These are phyloP conservation scores for Leccinum angustisporum DNA, from an alignment of 1,284 basidiomycete genomes.

Conservation along the genomic window DNA sequence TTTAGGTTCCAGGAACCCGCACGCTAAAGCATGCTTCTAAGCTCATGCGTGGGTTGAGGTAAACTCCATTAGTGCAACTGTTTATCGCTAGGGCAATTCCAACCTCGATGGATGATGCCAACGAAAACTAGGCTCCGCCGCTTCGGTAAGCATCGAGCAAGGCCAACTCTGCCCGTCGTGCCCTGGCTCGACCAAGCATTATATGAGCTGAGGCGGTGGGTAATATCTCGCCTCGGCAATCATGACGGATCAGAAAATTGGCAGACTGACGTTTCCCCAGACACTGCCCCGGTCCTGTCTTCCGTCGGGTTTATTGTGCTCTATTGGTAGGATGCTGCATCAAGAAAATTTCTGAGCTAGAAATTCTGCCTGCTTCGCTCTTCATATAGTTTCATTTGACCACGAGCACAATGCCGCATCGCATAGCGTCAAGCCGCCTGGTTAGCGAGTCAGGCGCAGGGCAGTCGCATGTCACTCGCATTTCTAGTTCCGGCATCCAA, in stretches of 20 bases:
- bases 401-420: not conserved
- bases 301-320: not conserved
- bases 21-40: constrained; percentile 19
- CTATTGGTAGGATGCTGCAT: not conserved
- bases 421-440: not conserved
- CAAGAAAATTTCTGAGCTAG: not conserved
- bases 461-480: too few species aligned
- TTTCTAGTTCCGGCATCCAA: not conserved
- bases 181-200: not conserved
- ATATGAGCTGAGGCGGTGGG: not conserved
- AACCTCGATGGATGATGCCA: constrained; percentile 20
- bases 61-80: constrained; percentile 14
- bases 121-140: constrained; percentile 9
- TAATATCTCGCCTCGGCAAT: not conserved
- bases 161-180: constrained; percentile 13
- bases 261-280: not conserved
- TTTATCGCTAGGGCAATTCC: constrained; percentile 19
- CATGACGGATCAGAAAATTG: not conserved
- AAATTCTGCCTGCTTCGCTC: not conserved
- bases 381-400: not conserved
- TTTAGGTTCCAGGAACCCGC: constrained; percentile 20
- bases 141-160: constrained; percentile 3
- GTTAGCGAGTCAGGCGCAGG: too few species aligned
- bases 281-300: constrained; percentile 9
- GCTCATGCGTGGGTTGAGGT: constrained; percentile 12